Evolutionary conservation across 2,329 filamentous ascomycete genomes (phyloP).

Genomic region (Neofusicoccum kwambonambiense): DNA sequence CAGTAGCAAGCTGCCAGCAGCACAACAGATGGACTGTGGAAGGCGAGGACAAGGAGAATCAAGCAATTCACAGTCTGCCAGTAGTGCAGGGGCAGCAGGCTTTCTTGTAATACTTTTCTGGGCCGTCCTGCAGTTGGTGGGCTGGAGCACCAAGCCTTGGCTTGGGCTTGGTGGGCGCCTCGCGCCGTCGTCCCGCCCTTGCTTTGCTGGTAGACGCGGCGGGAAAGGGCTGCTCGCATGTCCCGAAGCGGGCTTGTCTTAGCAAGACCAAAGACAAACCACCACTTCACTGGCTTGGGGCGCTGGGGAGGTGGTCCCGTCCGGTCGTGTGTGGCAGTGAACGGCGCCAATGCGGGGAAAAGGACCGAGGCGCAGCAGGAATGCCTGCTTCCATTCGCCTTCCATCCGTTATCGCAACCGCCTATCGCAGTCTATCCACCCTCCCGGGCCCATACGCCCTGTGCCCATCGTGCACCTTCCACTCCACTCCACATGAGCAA

Average conservation of each 20-base stretch:
- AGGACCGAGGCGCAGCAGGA: neutral
- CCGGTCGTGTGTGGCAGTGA: neutral
- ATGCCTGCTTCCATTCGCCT: neutral
- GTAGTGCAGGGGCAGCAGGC: neutral
- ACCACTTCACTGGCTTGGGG: neutral
- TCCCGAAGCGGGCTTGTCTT: neutral
- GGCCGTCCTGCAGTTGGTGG: constrained; percentile 14
- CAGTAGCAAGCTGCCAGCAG: constrained; percentile 4
- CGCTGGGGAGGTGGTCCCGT: neutral
- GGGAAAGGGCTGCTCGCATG: neutral
- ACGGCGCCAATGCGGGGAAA: constrained; percentile 5
- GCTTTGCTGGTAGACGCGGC: neutral
- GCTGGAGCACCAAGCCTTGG: constrained; percentile 21
- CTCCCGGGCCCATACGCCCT: neutral
- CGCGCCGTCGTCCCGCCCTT: neutral
- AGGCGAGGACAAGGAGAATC: neutral
- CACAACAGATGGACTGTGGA: neutral
- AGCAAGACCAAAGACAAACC: no score
- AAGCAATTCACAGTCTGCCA: neutral
- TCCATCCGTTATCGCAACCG: neutral
- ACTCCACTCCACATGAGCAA: neutral
- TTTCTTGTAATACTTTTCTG: constrained; percentile 18
- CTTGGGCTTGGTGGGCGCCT: neutral
- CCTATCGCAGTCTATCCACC: neutral
- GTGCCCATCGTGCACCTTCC: no score